Base-by-base conservation (phyloP, 2,329 filamentous ascomycete genomes). In the Ophioceras dolichostomum region DNA sequence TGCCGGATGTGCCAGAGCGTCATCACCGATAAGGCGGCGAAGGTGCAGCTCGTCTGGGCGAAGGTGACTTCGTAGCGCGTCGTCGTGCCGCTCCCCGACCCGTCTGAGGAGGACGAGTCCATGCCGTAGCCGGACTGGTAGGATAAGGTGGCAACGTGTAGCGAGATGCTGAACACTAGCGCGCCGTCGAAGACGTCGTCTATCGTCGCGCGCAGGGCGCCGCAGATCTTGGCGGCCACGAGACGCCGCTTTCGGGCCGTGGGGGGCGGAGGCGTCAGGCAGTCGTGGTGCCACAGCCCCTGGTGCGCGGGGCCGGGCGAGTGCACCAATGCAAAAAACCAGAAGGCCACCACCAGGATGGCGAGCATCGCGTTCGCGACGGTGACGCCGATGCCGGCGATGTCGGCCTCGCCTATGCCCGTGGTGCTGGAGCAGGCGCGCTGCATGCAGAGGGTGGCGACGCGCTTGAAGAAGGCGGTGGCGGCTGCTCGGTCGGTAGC, bases 391-490 rank as follows among this genome's bases (percentile, higher is more conserved):
- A 29, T 34, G 32, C 24, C 33, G 18, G 28, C 12, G 28, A 31
- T 37, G 13, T 37, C 21, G 21, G 34, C 38, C 14, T 21, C 37
- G 24, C 37, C 37, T 14, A 14, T 39, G 37, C 37, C 32, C 14
- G 32, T 39, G 31, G 37, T 39, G 16, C n/a, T 39, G 20, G 37
- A 31, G 29, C 29, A 31, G n/a, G 29, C 29, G 29, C 19, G 10
- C 14, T 10, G 29, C 29, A 31, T 31, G 29, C 29, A 31, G 9
- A 17, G 10, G 14, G 9, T 17, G 2, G 29, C 19, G 29, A 31
- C 16, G 16, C 29, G 4, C 9, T 17, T 14, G 14, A 31, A 12
- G 2, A 31, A 17, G 5, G 29, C 29, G 14, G 29, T 18, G n/a
- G 29, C 14, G 6, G 29, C 29, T 14, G 16, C 29, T 17, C 14